Evolutionary conservation across 345 rosid genomes (phyloP).

Genomic region (Sonneratia alba): DNA sequence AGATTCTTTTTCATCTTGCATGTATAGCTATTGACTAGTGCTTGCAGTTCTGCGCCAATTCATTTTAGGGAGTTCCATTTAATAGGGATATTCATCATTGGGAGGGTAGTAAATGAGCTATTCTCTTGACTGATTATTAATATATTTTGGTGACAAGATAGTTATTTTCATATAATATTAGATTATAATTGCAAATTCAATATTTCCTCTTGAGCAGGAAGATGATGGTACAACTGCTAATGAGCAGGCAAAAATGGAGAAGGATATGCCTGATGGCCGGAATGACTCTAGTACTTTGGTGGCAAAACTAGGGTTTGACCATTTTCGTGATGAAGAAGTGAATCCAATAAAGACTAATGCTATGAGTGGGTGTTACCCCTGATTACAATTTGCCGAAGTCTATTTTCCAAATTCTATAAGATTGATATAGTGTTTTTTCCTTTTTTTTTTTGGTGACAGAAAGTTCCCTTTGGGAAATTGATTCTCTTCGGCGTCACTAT

Average conservation of each 20-base stretch:
- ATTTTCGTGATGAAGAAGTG: conserved; percentile 48
- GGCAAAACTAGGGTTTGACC: conserved; percentile 51
- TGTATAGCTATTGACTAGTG: background rate
- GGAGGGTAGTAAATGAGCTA: background rate
- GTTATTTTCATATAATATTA: background rate
- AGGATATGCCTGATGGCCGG: conserved; percentile 19
- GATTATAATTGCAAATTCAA: background rate
- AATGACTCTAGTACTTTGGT: conserved; percentile 16
- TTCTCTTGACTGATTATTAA: background rate
- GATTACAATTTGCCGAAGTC: background rate
- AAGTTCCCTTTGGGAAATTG: conserved; percentile 95
- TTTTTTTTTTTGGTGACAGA: conserved; percentile 20
- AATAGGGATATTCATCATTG: background rate
- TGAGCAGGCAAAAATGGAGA: conserved; percentile 42
- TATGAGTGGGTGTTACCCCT: conserved; percentile 40
- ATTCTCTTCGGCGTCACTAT: conserved; percentile 74
- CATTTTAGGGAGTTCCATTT: background rate
- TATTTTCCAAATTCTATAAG: background rate
- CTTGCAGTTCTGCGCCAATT: background rate
- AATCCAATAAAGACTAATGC: conserved; percentile 70
- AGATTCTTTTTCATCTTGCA: background rate
- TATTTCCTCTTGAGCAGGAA: background rate
- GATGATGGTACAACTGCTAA: background rate
- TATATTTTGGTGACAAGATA: background rate
- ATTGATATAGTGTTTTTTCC: background rate